Percentiles rank a stretch among this genome's conserved stretches.
Evolutionary conservation across 495 filamentous ascomycete species (phyloP).

Genomic region (Penicillium subrubescens): DNA sequence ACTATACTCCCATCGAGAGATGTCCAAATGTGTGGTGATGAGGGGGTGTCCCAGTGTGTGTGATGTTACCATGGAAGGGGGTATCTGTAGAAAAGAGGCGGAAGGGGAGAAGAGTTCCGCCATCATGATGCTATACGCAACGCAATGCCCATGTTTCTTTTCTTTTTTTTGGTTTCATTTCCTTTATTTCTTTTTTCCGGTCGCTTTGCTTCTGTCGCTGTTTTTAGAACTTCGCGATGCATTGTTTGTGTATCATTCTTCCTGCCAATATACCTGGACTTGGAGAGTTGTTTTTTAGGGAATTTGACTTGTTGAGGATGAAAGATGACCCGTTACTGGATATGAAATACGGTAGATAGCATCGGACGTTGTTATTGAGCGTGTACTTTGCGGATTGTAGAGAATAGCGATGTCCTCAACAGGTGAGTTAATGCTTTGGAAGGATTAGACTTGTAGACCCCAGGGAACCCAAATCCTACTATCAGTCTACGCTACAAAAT

Average conservation of each 20-base stretch:
- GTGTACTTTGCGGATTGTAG: neutral
- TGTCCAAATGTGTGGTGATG: neutral
- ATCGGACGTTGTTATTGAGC: neutral
- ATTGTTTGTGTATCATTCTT: constrained; percentile 21
- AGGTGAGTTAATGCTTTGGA: neutral
- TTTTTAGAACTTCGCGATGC: constrained; percentile 27
- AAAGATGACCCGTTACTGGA: neutral
- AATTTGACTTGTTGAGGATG: constrained; percentile 1
- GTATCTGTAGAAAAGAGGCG: constrained; percentile 32
- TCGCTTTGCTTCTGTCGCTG: neutral
- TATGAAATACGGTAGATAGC: no score
- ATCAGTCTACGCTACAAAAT: no score
- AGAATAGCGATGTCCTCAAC: neutral
- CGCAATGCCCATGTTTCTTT: constrained; percentile 22
- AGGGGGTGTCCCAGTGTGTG: neutral
- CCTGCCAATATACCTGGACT: constrained; percentile 17
- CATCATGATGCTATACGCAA: constrained; percentile 38
- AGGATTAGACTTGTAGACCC: neutral
- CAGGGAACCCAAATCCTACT: no score
- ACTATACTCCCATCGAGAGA: neutral
- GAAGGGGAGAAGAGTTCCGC: constrained; percentile 20
- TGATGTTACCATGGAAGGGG: constrained; percentile 1
- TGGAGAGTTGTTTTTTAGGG: constrained; percentile 4
- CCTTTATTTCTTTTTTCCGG: constrained; percentile 13
- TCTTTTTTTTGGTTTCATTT: constrained; percentile 15